Conservation (phyloP, 2,329 filamentous ascomycete genomes). For the Ramularia endophylla region DNA sequence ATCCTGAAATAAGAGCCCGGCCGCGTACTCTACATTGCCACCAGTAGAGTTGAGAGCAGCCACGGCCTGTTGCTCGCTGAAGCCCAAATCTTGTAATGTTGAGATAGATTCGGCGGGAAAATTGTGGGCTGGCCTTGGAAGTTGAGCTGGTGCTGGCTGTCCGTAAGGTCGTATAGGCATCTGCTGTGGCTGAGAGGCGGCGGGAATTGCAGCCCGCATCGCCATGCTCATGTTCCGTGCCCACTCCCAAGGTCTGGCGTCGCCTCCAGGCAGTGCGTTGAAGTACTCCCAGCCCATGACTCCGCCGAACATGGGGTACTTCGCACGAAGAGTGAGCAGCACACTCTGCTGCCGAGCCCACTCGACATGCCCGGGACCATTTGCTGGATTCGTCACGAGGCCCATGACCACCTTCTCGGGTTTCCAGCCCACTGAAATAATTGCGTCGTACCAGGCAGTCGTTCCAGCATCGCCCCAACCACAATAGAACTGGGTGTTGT, state of each 20-base stretch:
- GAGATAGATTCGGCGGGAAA: slow-evolving; percentile 40
- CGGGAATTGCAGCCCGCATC: slow-evolving; percentile 30
- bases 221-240: slow-evolving; percentile 57
- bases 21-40: slow-evolving; percentile 46
- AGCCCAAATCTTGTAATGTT: slow-evolving; percentile 42
- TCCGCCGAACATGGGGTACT: slow-evolving; percentile 69
- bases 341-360: slow-evolving; percentile 53
- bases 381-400: slow-evolving; percentile 69
- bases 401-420: slow-evolving; percentile 71
- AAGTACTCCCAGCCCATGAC: slow-evolving; percentile 97
- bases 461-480: slow-evolving; percentile 68
- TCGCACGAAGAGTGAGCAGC: slow-evolving; percentile 50
- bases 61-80: slow-evolving; percentile 41
- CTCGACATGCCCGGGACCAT: slow-evolving; percentile 55
- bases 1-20: slow-evolving; percentile 42
- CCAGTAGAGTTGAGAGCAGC: slow-evolving; percentile 44
- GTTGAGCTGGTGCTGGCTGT: slow-evolving; percentile 20
- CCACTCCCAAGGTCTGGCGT: slow-evolving; percentile 68
- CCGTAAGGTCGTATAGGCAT: slow-evolving; percentile 30
- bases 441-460: slow-evolving; percentile 47
- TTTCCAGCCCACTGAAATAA: slow-evolving; percentile 61
- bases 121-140: slow-evolving; percentile 29
- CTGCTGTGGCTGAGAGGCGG: slow-evolving; percentile 14
- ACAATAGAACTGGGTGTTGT: slow-evolving; percentile 91
- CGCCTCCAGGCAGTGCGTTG: slow-evolving; percentile 65